Percentiles rank a stretch among this genome's conserved stretches.
Evolutionary conservation across 257 asterid species (phyloP).

Genomic region (Orobanche coerulescens): DNA sequence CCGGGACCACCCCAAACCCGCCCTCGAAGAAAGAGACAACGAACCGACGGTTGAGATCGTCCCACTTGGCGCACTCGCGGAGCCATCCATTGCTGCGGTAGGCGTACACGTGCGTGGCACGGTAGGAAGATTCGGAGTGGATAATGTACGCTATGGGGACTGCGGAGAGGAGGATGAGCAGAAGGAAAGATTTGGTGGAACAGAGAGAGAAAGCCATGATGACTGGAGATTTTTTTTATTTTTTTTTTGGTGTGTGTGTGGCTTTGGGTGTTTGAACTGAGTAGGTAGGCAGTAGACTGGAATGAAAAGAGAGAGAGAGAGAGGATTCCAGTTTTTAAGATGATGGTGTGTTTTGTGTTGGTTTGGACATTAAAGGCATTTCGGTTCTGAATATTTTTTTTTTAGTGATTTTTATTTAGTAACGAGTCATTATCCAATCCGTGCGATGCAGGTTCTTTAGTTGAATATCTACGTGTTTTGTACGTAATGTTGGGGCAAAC

Average conservation of each 20-base stretch:
- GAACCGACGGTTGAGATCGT: constrained; percentile 59
- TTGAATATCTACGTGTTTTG: too few relatives aligned
- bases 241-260: neutral
- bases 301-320: neutral
- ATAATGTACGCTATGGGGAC: constrained; percentile 61
- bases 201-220: constrained; percentile 45
- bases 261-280: neutral
- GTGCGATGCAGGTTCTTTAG: too few relatives aligned
- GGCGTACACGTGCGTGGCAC: constrained; percentile 46
- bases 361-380: constrained; percentile 16
- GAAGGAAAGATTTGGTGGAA: constrained; percentile 37
- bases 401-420: too few relatives aligned
- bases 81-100: constrained; percentile 68
- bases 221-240: neutral
- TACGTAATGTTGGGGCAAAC: too few relatives aligned
- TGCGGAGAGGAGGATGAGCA: constrained; percentile 53
- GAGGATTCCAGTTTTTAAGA: constrained; percentile 13
- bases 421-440: too few relatives aligned
- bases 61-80: constrained; percentile 91
- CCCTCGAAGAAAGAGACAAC: constrained; percentile 74
- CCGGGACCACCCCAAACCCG: constrained; percentile 66
- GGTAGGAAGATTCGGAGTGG: constrained; percentile 49
- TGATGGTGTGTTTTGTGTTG: constrained; percentile 21
- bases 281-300: constrained; percentile 18
- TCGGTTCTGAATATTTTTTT: neutral